Conservation (phyloP, 768 basidiomycete species). For the Rhodotorula diobovata region DNA sequence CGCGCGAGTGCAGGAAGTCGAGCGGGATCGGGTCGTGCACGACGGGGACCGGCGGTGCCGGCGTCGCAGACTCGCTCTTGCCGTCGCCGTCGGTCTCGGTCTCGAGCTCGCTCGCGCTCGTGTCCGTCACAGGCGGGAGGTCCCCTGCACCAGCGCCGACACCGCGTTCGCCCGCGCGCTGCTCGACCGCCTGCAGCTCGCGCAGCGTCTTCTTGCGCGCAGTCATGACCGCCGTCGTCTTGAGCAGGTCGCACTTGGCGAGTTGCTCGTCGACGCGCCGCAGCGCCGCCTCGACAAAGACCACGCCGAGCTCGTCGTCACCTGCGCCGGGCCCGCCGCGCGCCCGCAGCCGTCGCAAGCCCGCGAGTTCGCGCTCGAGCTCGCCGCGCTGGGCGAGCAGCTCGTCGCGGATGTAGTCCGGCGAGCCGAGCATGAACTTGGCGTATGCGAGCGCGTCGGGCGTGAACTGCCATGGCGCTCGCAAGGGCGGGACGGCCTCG, state of each 20-base stretch:
- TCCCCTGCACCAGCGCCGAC: conserved; percentile 58
- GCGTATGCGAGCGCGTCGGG: conserved; percentile 82
- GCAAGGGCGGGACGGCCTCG: conserved; percentile 80
- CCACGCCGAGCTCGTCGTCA: conserved; percentile 66
- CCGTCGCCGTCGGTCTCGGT: conserved; percentile 36
- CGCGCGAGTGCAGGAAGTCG: conserved; percentile 22
- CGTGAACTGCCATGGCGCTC: conserved; percentile 92
- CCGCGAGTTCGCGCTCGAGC: conserved; percentile 64
- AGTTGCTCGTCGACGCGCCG: conserved; percentile 73
- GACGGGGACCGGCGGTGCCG: not conserved
- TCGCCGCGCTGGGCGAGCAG: conserved; percentile 69
- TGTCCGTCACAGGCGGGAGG: conserved; percentile 39
- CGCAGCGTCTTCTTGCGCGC: conserved; percentile 59
- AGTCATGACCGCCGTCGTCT: conserved; percentile 61
- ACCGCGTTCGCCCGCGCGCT: conserved; percentile 52
- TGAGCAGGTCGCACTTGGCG: conserved; percentile 64
- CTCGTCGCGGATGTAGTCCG: conserved; percentile 70
- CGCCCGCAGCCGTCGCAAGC: conserved; percentile 57
- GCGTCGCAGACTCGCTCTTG: too few species aligned
- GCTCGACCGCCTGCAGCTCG: conserved; percentile 44
- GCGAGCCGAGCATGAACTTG: conserved; percentile 95
- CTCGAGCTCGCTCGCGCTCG: conserved; percentile 42
- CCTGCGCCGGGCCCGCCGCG: conserved; percentile 4
- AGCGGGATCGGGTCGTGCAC: conserved; percentile 16
- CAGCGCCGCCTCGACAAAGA: conserved; percentile 75